Evolutionary conservation across 345 rosid species (phyloP), one percentile per base, ranked within the genome.

Genomic region (Crucihimalaya himalaica): DNA sequence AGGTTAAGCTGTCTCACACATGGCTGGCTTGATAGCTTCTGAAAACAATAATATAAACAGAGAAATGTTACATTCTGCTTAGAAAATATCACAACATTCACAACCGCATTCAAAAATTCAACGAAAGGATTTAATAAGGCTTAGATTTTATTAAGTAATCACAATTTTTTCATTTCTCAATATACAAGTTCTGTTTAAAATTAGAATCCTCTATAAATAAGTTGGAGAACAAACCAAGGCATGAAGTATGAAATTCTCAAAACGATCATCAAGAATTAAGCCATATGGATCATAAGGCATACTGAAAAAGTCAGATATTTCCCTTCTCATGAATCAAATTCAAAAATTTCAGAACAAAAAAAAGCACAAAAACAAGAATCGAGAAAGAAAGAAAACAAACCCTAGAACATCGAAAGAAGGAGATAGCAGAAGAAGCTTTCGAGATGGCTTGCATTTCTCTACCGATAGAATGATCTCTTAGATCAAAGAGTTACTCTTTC

Each of bases 1-100:
- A 94, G 50, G 84, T 89, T 85, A 76, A 94, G 84, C 77, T 92
- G 96, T 70, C 95, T 88, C 73, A 80, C 81, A 67, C 96, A 82
- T 42, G 85, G 65, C 83, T 65, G 77, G 48, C 86, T 86, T 73
- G 83, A 70, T 79, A 63, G 83, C 84, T 89, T 54, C 81, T 71
- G 81, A 9, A 18, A 70, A 10, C 7, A 50, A 32, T 21, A 9
- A 35, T 25, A 32, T 15, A 11, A 53, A 54, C 45, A 61, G 31
- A 56, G 21, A 21, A 5, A 45, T 34, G 12, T 45, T 21, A 29
- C 21, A 35, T 35, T 37, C 40, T 37, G 43, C 47, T 16, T 4
- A 19, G 34, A 7, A 55, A 55, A 23, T 10, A 11, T 48, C 8
- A 40, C 1, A 16, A 68, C 18, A 39, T 45, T 23, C 54, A 53